Conservation (phyloP, 108 stramenopile species). For the Cyclotella cryptica region DNA sequence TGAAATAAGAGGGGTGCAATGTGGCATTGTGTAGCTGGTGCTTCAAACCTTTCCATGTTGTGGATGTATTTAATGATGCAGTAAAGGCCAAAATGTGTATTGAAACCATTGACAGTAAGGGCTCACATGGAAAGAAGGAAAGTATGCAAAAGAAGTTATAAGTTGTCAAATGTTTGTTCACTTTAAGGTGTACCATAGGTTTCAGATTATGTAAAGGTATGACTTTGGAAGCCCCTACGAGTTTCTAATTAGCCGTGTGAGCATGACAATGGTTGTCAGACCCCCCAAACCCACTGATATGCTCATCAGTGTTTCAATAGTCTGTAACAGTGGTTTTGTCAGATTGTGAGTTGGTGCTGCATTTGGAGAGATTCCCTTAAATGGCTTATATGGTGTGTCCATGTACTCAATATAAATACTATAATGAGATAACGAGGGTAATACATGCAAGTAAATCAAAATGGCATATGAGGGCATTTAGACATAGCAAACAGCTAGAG, state of each 20-base stretch:
- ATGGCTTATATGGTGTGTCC: neutral
- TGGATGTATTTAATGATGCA: neutral
- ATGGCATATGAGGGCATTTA: too few species aligned
- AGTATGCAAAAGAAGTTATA: neutral
- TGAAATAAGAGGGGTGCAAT: slow-evolving; percentile 9
- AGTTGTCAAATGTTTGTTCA: neutral
- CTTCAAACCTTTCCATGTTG: slow-evolving; percentile 17
- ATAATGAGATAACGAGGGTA: slow-evolving; percentile 8
- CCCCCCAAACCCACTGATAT: neutral
- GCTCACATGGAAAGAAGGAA: neutral
- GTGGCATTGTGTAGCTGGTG: slow-evolving; percentile 13
- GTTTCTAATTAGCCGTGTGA: neutral
- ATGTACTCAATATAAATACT: neutral
- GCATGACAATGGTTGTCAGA: neutral
- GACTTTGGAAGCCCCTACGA: neutral
- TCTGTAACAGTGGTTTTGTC: neutral
- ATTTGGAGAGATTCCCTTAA: neutral
- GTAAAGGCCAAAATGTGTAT: neutral
- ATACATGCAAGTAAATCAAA: too few species aligned
- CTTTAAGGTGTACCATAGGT: neutral
- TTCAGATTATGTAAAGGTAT: neutral
- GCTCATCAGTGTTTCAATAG: neutral
- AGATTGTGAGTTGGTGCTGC: neutral
- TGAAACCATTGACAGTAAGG: neutral
- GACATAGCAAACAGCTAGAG: too few species aligned